phyloP scores from a whole-genome alignment of 331 rosid genomes.

The Malus hybrid region DNA sequence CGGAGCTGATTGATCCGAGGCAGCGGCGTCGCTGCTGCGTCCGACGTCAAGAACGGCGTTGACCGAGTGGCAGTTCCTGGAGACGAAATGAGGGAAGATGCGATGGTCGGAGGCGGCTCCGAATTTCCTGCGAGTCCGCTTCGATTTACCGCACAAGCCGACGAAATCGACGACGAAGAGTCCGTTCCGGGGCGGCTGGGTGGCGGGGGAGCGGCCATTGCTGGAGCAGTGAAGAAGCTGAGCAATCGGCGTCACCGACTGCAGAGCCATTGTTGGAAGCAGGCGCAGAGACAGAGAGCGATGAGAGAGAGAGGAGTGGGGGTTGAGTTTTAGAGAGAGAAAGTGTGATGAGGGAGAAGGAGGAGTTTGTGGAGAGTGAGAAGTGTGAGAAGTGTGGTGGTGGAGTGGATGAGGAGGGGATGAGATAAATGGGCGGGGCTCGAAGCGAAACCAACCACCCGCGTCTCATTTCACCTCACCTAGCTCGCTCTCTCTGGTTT shows the following conservation, averaged over 20 bases:
- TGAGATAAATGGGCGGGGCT: conserved; percentile 22
- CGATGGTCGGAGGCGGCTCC: conserved; percentile 24
- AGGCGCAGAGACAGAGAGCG: not conserved
- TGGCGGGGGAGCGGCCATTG: conserved; percentile 14
- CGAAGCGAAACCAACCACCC: conserved; percentile 19
- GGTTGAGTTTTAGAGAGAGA: not conserved
- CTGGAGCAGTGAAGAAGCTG: conserved; percentile 25
- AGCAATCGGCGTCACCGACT: conserved; percentile 29
- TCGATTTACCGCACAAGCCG: conserved; percentile 37
- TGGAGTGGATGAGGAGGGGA: too few relatives aligned
- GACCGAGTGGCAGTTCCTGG: conserved; percentile 20
- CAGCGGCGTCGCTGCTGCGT: conserved; percentile 2
- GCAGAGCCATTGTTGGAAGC: conserved; percentile 41
- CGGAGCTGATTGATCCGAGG: conserved; percentile 3
- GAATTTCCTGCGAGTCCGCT: conserved; percentile 32
- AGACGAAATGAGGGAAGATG: conserved; percentile 24
- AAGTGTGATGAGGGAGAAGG: not conserved
- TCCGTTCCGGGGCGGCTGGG: conserved; percentile 20
- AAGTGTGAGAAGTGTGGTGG: too few relatives aligned
- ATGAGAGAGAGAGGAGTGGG: not conserved
- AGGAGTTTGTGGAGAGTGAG: too few relatives aligned
- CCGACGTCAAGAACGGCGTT: conserved; percentile 49
- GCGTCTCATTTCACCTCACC: conserved; percentile 33
- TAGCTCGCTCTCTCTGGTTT: conserved; percentile 8
- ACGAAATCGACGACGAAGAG: conserved; percentile 51